Conservation (phyloP, 2,329 filamentous ascomycete species). For the Aulographum hederae region DNA sequence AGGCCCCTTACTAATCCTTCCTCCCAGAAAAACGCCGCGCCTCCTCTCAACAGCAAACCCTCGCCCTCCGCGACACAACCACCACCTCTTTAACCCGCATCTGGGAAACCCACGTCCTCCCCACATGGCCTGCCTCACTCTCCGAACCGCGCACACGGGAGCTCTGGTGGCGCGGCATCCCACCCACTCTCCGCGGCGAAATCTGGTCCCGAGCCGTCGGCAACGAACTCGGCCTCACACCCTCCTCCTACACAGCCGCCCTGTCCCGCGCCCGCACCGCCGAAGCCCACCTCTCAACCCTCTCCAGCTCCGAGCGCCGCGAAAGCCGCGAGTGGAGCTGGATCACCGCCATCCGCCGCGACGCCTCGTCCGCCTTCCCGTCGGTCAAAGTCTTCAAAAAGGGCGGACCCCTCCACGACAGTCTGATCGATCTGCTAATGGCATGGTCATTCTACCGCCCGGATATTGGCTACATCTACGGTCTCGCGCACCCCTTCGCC, state of each 20-base stretch:
- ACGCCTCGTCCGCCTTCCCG: conserved; percentile 29
- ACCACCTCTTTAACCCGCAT: conserved; percentile 33
- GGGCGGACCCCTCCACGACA: conserved; percentile 30
- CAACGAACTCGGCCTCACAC: conserved; percentile 51
- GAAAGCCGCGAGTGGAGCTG: conserved; percentile 20
- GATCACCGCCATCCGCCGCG: conserved; percentile 44
- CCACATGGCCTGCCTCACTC: conserved; percentile 57
- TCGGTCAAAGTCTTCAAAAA: too few relatives aligned
- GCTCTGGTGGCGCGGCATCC: conserved; percentile 67
- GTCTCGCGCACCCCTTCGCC: conserved; percentile 56
- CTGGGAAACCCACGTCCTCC: conserved; percentile 62
- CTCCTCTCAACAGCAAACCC: conserved; percentile 30
- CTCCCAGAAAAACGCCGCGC: conserved; percentile 29
- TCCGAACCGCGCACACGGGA: conserved; percentile 51
- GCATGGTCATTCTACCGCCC: conserved; percentile 70
- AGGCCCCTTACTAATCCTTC: not conserved
- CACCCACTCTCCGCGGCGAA: conserved; percentile 47
- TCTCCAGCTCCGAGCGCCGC: conserved; percentile 7
- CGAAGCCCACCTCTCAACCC: conserved; percentile 33
- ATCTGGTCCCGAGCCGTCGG: conserved; percentile 58
- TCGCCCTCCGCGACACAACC: conserved; percentile 32
- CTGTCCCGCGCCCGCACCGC: conserved; percentile 46
- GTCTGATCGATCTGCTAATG: conserved; percentile 52
- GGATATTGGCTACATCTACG: conserved; percentile 60
- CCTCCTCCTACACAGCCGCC: conserved; percentile 52